Evolutionary conservation across 2,329 filamentous ascomycete genomes (phyloP).

Genomic region (Phialophora expanda): DNA sequence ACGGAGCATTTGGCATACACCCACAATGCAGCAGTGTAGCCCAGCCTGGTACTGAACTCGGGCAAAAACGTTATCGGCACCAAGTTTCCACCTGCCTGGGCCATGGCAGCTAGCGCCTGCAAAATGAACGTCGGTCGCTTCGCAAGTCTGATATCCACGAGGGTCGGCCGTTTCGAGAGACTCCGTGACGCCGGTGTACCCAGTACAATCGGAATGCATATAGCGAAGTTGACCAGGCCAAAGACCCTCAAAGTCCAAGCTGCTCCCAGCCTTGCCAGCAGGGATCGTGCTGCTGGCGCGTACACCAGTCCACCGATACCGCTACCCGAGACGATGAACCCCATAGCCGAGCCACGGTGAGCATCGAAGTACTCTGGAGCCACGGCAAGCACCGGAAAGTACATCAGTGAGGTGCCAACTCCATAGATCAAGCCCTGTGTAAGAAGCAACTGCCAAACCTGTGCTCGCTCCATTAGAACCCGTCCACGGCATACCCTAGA

Average conservation of each 20-base stretch:
- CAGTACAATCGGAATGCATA: constrained; percentile 43
- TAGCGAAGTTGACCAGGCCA: constrained; percentile 40
- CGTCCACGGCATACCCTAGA: not conserved
- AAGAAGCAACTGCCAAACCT: constrained; percentile 66
- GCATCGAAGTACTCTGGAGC: constrained; percentile 67
- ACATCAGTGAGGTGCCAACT: constrained; percentile 66
- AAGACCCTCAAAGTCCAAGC: constrained; percentile 45
- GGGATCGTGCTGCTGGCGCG: constrained; percentile 43
- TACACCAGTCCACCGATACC: constrained; percentile 66
- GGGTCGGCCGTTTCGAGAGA: constrained; percentile 40
- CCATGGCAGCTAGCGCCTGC: constrained; percentile 45
- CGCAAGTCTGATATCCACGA: constrained; percentile 46
- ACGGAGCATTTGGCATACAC: not conserved
- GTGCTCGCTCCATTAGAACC: not conserved
- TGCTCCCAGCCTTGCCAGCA: constrained; percentile 46
- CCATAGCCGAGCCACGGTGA: constrained; percentile 63
- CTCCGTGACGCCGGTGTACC: constrained; percentile 37
- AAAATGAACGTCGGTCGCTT: constrained; percentile 46
- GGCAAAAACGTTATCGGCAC: constrained; percentile 50
- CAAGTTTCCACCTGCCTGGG: constrained; percentile 49
- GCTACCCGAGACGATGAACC: constrained; percentile 62
- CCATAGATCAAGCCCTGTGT: constrained; percentile 67
- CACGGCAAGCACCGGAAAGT: constrained; percentile 62
- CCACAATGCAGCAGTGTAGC: constrained; percentile 42
- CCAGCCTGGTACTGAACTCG: constrained; percentile 47